phyloP scores from a whole-genome alignment of 371 early-diverging fungal genomes.

The Mucor racemosus region DNA sequence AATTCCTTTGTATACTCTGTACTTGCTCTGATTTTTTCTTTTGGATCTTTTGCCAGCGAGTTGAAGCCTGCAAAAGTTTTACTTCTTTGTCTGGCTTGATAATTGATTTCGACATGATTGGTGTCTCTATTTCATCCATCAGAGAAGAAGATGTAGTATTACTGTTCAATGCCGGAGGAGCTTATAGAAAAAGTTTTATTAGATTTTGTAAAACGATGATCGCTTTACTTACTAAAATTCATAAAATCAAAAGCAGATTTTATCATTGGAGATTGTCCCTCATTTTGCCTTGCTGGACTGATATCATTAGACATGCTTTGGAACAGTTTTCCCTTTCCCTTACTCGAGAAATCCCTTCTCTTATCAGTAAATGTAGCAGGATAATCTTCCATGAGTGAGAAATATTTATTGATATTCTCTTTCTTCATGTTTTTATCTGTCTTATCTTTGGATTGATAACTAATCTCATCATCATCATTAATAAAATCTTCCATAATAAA shows the following conservation, averaged over 20 bases:
- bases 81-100: constrained; percentile 9
- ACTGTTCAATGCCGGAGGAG: background rate
- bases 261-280: background rate
- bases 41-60: constrained; percentile 1
- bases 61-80: background rate
- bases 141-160: background rate
- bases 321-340: background rate
- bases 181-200: background rate
- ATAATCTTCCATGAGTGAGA: background rate
- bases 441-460: background rate
- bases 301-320: background rate
- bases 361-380: background rate
- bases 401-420: background rate
- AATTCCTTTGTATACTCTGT: background rate
- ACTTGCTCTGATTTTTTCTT: background rate
- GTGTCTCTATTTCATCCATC: background rate
- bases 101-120: background rate
- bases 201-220: no score
- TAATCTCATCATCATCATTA: background rate
- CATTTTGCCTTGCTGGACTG: background rate
- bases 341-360: background rate
- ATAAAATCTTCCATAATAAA: constrained; percentile 6
- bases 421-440: background rate
- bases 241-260: constrained; percentile 2
- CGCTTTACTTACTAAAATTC: background rate